These are phyloP conservation scores for Hibiscus tridactylites DNA, from an alignment of 345 rosid species.

Conservation along the genomic window DNA sequence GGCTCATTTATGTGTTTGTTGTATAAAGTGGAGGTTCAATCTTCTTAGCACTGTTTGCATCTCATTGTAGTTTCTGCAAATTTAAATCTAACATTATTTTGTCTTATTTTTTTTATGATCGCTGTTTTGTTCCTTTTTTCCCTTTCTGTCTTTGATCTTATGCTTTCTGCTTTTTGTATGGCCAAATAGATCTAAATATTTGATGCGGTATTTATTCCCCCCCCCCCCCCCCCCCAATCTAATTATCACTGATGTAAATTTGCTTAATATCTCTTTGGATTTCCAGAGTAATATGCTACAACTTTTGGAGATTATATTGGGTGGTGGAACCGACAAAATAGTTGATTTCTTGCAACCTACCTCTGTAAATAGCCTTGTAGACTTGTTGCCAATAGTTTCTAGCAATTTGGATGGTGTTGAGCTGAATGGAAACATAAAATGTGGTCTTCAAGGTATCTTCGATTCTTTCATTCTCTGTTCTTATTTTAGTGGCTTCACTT, in stretches of 20 bases:
- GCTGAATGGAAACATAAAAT: conserved; percentile 41
- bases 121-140: not conserved
- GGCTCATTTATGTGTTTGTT: not conserved
- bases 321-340: conserved; percentile 50
- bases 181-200: not conserved
- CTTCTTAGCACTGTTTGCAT: not conserved
- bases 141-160: not conserved
- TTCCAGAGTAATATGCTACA: conserved; percentile 47
- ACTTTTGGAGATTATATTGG: conserved; percentile 67
- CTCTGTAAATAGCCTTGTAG: conserved; percentile 41
- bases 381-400: conserved; percentile 46
- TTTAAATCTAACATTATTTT: not conserved
- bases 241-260: conserved; percentile 9
- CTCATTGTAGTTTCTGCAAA: not conserved
- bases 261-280: conserved; percentile 18
- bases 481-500: not conserved
- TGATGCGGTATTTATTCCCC: not conserved
- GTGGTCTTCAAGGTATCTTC: conserved; percentile 64
- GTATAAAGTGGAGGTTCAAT: not conserved
- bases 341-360: conserved; percentile 33
- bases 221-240: not conserved
- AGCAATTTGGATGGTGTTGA: conserved; percentile 25
- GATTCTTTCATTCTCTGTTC: not conserved
- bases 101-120: not conserved
- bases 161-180: conserved; percentile 4